Evolutionary conservation across 176 grass and related monocot species (phyloP), one percentile per base, ranked within the genome.

Genomic region (Musa beccarii): DNA sequence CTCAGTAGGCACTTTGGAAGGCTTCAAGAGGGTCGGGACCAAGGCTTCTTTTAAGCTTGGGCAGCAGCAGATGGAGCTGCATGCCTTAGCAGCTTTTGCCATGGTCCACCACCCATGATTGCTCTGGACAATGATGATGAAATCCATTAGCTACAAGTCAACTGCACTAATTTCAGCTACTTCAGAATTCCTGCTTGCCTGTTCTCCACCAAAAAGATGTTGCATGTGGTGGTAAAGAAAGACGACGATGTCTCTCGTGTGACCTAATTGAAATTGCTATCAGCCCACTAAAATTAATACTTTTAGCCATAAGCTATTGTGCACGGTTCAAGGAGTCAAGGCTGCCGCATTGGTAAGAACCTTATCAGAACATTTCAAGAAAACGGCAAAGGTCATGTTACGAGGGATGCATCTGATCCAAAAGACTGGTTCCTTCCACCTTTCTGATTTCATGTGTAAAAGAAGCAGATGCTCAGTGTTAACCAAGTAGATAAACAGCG

Each of bases 91-190:
- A 73, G 52, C 61, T 82, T 84, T 80, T 77, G 68, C 61, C 83
- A 86, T 85, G 82, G 86, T 78, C 90, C 77, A 78, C 77, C 21
- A 80, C 70, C 84, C 76, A 89, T 89, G 80, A 89, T 85, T 81
- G 68, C 65, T 55, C 73, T 80, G 54, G 79, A 84, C 72, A 74
- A 54, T 85, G 74, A 77, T 77, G 74, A 83, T 81, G 86, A 71
- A 83, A 89, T 80, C 75, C 51, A 53, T 72, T 64, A 84, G 55
- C 49, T 75, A 66, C 53, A 92, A 74, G 86, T 89, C 86, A 92
- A 92, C 86, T 85, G 55, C 73, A 92, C 63, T 82, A 77, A 55
- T n/a, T 80, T 71, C 68, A 78, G 76, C 54, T 78, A 78, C 73
- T 86, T 80, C 25, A 78, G 24, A 82, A 89, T 59, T 75, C 69